phyloP scores from a whole-genome alignment of 2,329 filamentous ascomycete genomes.

The Penicillium polonicum region DNA sequence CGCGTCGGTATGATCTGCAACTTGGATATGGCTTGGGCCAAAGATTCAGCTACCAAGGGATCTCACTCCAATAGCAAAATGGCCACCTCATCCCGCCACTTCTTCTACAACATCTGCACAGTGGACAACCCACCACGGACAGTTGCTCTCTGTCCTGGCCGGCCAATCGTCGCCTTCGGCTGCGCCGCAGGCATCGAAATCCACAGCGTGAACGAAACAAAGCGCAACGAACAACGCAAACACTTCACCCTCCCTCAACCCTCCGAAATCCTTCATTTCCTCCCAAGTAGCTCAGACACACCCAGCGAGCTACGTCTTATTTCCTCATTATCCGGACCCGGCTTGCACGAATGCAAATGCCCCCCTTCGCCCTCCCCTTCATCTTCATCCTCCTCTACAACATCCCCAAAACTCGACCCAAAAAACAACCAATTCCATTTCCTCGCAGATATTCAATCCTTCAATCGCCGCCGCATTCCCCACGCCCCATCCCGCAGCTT shows the following conservation, averaged over 20 bases:
- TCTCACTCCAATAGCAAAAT: conserved; percentile 27
- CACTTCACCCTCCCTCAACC: conserved; percentile 45
- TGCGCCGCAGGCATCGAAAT: conserved; percentile 63
- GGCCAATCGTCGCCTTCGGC: conserved; percentile 64
- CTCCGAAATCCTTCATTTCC: conserved; percentile 54
- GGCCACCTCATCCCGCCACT: conserved; percentile 38
- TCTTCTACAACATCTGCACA: conserved; percentile 57
- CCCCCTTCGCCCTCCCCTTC: conserved; percentile 23
- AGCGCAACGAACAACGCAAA: conserved; percentile 38
- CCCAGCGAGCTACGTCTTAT: conserved; percentile 61
- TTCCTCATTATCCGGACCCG: conserved; percentile 55
- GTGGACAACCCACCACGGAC: conserved; percentile 64
- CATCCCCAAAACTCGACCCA: conserved; percentile 17
- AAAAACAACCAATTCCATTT: conserved; percentile 31
- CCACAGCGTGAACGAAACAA: conserved; percentile 57
- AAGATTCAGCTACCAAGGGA: conserved; percentile 4
- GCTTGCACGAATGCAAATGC: conserved; percentile 32
- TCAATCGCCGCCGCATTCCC: conserved; percentile 24
- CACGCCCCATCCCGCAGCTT: conserved; percentile 29
- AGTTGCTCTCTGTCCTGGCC: conserved; percentile 64
- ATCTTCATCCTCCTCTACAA: conserved; percentile 8
- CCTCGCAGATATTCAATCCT: conserved; percentile 29
- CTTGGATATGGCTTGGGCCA: conserved; percentile 32
- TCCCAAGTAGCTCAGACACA: conserved; percentile 54
- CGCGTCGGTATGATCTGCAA: conserved; percentile 63